Percentiles rank a stretch among this genome's conserved stretches.
Evolutionary conservation across 768 basidiomycete genomes (phyloP).

Genomic region (Chalciporus pseudorubinellus): DNA sequence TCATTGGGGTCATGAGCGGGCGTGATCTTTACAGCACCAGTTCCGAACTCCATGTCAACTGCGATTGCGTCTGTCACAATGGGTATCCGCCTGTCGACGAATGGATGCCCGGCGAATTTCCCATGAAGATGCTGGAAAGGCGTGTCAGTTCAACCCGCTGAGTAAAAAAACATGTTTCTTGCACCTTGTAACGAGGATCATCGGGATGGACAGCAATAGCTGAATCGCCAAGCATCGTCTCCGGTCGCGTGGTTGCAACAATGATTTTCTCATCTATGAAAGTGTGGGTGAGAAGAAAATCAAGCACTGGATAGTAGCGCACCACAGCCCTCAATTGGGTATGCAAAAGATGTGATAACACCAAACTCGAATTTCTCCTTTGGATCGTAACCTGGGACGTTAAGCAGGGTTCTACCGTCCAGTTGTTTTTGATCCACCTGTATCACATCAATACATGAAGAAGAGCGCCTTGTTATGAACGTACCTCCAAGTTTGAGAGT

Average conservation of each 20-base stretch:
- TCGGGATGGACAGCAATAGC: conserved; percentile 96
- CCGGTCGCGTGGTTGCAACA: conserved; percentile 96
- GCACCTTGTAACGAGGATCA: conserved; percentile 81
- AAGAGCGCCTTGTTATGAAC: neutral
- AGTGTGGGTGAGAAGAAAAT: neutral
- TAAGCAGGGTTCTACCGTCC: conserved; percentile 78
- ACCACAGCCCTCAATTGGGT: conserved; percentile 85
- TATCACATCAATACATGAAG: neutral
- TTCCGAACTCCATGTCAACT: conserved; percentile 94
- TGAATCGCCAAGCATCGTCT: conserved; percentile 98
- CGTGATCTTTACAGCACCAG: conserved; percentile 98
- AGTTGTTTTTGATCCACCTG: conserved; percentile 93
- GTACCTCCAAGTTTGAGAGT: conserved; percentile 92
- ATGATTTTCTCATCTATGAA: conserved; percentile 79
- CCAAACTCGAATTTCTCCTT: conserved; percentile 98
- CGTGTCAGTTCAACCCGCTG: neutral
- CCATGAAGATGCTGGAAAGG: conserved; percentile 83
- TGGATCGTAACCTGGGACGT: conserved; percentile 91
- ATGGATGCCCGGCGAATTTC: conserved; percentile 88
- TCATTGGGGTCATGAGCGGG: conserved; percentile 98
- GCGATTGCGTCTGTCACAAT: conserved; percentile 82
- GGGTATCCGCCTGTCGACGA: conserved; percentile 80
- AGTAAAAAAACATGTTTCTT: neutral
- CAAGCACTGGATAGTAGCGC: conserved; percentile 11
- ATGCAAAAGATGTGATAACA: conserved; percentile 94